Conservation (phyloP, 768 basidiomycete genomes). For the Tephrocybe sp. region DNA sequence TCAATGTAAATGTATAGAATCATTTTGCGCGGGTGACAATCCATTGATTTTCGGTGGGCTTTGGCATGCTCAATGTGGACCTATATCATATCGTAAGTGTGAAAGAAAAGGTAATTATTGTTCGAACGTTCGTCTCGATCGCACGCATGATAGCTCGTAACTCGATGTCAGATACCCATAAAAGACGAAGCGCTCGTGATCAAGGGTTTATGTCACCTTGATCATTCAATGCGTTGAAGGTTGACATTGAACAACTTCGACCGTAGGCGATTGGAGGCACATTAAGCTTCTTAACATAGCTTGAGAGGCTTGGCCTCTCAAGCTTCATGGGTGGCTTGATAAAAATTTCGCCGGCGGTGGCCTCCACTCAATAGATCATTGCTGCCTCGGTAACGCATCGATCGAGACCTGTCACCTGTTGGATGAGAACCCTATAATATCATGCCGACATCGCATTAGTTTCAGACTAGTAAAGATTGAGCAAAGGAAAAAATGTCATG, state of each 20-base stretch:
- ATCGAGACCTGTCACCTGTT: constrained; percentile 9
- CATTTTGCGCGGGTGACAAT: background rate
- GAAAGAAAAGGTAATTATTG: background rate
- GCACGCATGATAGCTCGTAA: background rate
- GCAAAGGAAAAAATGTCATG: constrained; percentile 2
- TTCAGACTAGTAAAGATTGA: constrained; percentile 3
- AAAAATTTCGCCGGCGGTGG: constrained; percentile 2
- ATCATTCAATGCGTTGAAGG: background rate
- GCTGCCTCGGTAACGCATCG: constrained; percentile 2
- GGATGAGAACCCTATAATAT: background rate
- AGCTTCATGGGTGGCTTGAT: constrained; percentile 7
- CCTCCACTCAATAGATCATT: constrained; percentile 5
- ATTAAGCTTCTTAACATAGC: background rate
- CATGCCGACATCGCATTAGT: constrained; percentile 9
- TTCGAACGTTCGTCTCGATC: too few relatives aligned
- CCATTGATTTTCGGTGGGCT: background rate
- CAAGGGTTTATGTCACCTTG: constrained; percentile 1
- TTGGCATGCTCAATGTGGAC: background rate
- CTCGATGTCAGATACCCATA: background rate
- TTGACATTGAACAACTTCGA: background rate
- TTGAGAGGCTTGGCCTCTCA: background rate
- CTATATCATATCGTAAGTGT: background rate
- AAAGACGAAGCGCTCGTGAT: background rate
- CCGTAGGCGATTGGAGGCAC: constrained; percentile 5
- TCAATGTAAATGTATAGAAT: constrained; percentile 1